Base-by-base conservation (phyloP, 2,329 filamentous ascomycete species). In the Aspergillus puulaauensis region DNA sequence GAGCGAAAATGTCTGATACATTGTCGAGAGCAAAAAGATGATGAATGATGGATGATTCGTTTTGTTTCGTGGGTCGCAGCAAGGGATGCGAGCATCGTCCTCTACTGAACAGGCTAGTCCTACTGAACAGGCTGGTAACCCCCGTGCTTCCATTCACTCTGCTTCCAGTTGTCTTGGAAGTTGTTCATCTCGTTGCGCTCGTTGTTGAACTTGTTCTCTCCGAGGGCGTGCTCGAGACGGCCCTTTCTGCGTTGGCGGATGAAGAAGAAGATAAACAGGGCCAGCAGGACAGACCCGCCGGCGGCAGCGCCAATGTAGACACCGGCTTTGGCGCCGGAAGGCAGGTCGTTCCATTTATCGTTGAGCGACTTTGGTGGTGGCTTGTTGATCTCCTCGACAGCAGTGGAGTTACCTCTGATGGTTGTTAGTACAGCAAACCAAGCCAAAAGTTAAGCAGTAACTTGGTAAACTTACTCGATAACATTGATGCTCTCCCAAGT, bases 401-500 rank as follows among this genome's bases (percentile, higher is more conserved):
- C 81, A 4, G 83, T 79, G 7, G 77, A 76, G 63, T 86, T 86
- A 65, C 96, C 90, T 54, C 95, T 86, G 67, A 55, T 53, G 37
- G 14, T 21, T 37, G 47, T 21, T 17, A 40, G 3, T 23, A 39
- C 4, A 31, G 24, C 24, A 27, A 27, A 8, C 24, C 24, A 7
- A 27, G 24, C 24, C 24, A 27, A 27, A 27, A 27, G 24, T 8
- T 21, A 21, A 8, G 19, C 14, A 6, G 35, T 9, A 37, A 8
- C 5, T n/a, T 31, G 14, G 14, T 12, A 40, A n/a, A 69, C 75
- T 66, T 70, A 77, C 73, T 61, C 33, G 21, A 66, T 67, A 84
- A 84, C 65, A 49, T 87, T 79, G 70, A 90, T 90, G 73, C 86
- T 89, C 67, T 88, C 64, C 80, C 81, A 90, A 44, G 74, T 77